Base-by-base conservation (phyloP, 805 yeast species). In the Candida silvicultrix region DNA sequence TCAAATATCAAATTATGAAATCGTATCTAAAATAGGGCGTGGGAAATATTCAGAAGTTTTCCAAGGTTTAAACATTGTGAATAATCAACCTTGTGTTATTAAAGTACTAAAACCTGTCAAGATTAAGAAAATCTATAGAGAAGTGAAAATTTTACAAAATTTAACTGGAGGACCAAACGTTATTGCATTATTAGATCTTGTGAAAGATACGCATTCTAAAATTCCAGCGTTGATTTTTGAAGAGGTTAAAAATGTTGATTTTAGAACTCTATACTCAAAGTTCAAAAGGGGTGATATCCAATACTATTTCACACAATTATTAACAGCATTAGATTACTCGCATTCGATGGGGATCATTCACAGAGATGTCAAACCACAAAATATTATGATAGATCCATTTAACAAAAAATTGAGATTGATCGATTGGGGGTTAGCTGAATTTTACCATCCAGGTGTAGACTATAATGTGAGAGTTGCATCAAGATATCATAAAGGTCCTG, bases 321-420 rank as follows among this genome's bases (percentile, higher is more conserved):
- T 90, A 51, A 81, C 77, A 56, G 97, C 97, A 12, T 72, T 90
- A 54, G 96, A 90, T 62, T 90, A 78, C 63, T 82, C 90, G 36
- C 97, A 90, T 66, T 86, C 96, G 12, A 85, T 85, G 89, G 97
- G 97, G 20, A 88, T 90, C 49, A 89, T 90, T 81, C 97, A 90
- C 62, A 75, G 97, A 62, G 97, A 90, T 66, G 96, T 90, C 46
- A 90, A 90, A 65, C 97, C 97, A 11, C 96, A 90, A 59, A 90
- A 90, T 65, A 86, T 90, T 52, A 90, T 90, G 96, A 90, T 90
- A 55, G 97, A 90, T 64, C 96, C 87, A 45, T 69, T 74, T 49
- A 75, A 73, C 50, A 80, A 69, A 64, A 80, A 77, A 58, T 68
- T 90, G 55, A 77, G 96, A 52, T 75, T 89, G 52, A 89, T 90